phyloP scores from a whole-genome alignment of 2,329 filamentous ascomycete genomes.

The Ploettnerulaceae sp. region DNA sequence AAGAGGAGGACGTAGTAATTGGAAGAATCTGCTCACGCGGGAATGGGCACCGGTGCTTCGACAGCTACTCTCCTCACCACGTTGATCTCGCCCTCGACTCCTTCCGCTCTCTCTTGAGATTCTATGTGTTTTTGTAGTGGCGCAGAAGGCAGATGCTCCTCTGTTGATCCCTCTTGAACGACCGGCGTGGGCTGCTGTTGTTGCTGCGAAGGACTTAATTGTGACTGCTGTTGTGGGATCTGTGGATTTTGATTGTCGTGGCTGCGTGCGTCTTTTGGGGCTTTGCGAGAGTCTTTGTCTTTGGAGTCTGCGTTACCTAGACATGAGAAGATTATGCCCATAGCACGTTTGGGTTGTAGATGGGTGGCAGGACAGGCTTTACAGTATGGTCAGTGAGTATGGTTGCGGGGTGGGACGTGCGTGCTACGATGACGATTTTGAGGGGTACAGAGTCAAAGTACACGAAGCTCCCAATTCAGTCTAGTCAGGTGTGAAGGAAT shows the following conservation, averaged over 20 bases:
- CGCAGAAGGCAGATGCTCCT: conserved; percentile 21
- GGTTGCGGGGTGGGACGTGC: conserved; percentile 9
- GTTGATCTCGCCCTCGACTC: conserved; percentile 5
- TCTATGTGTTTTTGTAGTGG: not conserved
- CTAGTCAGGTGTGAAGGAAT: no score
- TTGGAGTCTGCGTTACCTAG: not conserved
- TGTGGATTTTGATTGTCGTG: not conserved
- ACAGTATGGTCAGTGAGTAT: not conserved
- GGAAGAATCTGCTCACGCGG: not conserved
- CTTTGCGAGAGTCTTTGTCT: not conserved
- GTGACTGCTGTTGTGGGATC: not conserved
- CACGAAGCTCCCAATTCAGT: no score
- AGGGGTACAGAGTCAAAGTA: not conserved
- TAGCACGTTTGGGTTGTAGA: not conserved
- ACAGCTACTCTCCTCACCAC: conserved; percentile 12
- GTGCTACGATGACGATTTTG: conserved; percentile 1
- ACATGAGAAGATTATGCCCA: conserved; percentile 7
- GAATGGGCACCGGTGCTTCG: conserved; percentile 16
- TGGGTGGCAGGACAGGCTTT: not conserved
- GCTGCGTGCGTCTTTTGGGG: no score
- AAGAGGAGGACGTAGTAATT: not conserved
- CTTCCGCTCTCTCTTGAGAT: not conserved
- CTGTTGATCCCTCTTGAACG: conserved; percentile 14
- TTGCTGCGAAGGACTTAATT: not conserved
- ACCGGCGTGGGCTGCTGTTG: conserved; percentile 1